Conservation (phyloP, 306 rosid species). For the Cicer judaicum region DNA sequence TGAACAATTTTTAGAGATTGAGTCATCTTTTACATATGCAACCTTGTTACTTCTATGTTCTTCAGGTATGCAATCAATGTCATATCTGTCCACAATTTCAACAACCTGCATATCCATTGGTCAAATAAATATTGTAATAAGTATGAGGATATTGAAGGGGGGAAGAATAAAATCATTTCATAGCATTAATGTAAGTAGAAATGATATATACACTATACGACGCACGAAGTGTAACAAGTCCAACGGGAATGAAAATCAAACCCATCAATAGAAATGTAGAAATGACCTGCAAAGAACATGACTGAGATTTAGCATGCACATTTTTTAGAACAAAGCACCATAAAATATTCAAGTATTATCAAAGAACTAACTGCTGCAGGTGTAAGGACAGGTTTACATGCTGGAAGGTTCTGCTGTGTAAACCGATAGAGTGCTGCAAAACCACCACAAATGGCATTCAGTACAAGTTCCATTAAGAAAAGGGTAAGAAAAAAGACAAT, state of each 20-base stretch:
- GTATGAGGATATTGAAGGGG: conserved; percentile 31
- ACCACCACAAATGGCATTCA: conserved; percentile 45
- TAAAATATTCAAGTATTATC: conserved; percentile 40
- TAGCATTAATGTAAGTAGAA: conserved; percentile 37
- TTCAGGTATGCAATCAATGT: conserved; percentile 74
- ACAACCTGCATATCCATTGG: conserved; percentile 65
- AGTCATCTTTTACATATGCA: conserved; percentile 75
- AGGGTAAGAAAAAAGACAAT: neutral
- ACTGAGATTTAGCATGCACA: conserved; percentile 38
- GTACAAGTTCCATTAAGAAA: conserved; percentile 23
- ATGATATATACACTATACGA: conserved; percentile 66
- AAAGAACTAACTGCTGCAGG: conserved; percentile 79
- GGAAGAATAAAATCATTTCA: conserved; percentile 33
- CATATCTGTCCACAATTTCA: conserved; percentile 87
- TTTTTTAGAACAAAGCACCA: conserved; percentile 11
- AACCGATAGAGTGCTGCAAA: conserved; percentile 73
- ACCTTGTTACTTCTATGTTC: conserved; percentile 72
- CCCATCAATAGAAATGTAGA: conserved; percentile 70
- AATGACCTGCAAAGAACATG: conserved; percentile 69
- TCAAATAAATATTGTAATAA: conserved; percentile 35
- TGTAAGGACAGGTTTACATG: conserved; percentile 92
- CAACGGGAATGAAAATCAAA: conserved; percentile 77
- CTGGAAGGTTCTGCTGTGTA: conserved; percentile 93
- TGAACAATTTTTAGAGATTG: conserved; percentile 74
- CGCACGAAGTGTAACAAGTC: conserved; percentile 71